Evolutionary conservation across 2,329 filamentous ascomycete genomes (phyloP), one percentile per base, ranked within the genome.

Genomic region (Metarhizium humberi): DNA sequence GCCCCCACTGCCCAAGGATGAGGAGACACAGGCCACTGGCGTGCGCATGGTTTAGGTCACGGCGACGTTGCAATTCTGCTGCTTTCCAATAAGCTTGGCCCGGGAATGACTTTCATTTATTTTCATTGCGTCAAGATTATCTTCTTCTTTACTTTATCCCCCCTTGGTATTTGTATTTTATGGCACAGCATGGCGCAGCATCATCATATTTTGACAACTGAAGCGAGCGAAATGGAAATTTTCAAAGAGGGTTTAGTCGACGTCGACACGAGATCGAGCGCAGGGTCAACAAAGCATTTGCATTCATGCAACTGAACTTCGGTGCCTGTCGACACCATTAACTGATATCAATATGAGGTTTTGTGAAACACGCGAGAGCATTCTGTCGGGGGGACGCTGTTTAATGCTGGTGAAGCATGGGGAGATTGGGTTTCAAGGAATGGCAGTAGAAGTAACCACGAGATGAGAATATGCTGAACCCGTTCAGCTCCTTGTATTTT

Each of bases 1-100:
- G 50, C 82, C 82, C 6, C 79, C 81, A 3, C 66, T 86, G 48
- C 82, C 82, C 20, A 61, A 57, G 32, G 63, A 68, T 58, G 64
- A 66, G 57, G 59, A 61, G 45, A 61, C 59, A 45, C 60, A 64
- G 36, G 62, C 65, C 47, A 63, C 62, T 51, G 62, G 63, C 36
- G 56, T 68, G 50, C 62, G 63, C 58, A 60, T 71, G 65, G 62
- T 66, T 56, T 71, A 71, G 68, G 60, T 61, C 55, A 60, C 66
- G 11, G 47, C 48, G 49, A 55, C 56, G 53, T 55, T 58, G 43
- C 53, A 56, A 51, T 57, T 56, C 48, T 57, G 56, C 50, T 60
- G 62, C 57, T 56, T 63, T 50, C 55, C 59, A 36, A 43, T 25
- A 13, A 38, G 32, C 30, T 6, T 34, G 45, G 20, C 38, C 4